Conservation (phyloP, 805 yeast genomes). For the Yarrowia divulgata region DNA sequence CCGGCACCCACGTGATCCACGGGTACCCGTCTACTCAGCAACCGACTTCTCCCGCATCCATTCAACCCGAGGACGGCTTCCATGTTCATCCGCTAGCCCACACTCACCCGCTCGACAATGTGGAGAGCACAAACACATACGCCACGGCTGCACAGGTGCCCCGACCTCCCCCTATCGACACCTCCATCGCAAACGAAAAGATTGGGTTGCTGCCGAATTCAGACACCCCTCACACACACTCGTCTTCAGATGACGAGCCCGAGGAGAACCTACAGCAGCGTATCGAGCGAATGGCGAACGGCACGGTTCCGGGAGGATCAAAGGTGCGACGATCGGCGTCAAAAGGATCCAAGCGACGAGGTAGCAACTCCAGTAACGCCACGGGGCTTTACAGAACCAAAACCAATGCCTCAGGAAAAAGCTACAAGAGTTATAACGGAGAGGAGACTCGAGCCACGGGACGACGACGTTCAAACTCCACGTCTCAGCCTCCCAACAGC, state of each 20-base stretch:
- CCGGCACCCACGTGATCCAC: constrained; percentile 3
- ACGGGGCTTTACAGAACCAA: constrained; percentile 21
- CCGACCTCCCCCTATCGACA: constrained; percentile 17
- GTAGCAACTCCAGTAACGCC: constrained; percentile 31
- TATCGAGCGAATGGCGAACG: constrained; percentile 31
- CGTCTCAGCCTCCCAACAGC: constrained; percentile 8
- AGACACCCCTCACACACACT: neutral
- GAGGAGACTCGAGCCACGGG: constrained; percentile 21
- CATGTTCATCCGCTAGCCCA: constrained; percentile 15
- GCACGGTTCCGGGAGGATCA: constrained; percentile 7
- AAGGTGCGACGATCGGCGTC: constrained; percentile 27
- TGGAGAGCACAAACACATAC: constrained; percentile 23
- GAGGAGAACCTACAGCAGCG: constrained; percentile 34
- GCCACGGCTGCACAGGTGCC: constrained; percentile 16
- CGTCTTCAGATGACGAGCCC: constrained; percentile 10
- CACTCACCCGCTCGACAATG: constrained; percentile 4
- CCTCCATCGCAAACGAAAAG: constrained; percentile 20
- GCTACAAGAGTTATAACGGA: constrained; percentile 5
- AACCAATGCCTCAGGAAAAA: neutral
- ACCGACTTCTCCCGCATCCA: constrained; percentile 19
- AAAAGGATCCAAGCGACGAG: constrained; percentile 11
- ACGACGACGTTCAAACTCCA: constrained; percentile 28
- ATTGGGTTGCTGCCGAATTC: neutral
- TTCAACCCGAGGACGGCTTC: constrained; percentile 28
- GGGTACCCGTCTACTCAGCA: constrained; percentile 3